phyloP scores from a whole-genome alignment of 2,329 filamentous ascomycete genomes.

The Penicillium sp. region DNA sequence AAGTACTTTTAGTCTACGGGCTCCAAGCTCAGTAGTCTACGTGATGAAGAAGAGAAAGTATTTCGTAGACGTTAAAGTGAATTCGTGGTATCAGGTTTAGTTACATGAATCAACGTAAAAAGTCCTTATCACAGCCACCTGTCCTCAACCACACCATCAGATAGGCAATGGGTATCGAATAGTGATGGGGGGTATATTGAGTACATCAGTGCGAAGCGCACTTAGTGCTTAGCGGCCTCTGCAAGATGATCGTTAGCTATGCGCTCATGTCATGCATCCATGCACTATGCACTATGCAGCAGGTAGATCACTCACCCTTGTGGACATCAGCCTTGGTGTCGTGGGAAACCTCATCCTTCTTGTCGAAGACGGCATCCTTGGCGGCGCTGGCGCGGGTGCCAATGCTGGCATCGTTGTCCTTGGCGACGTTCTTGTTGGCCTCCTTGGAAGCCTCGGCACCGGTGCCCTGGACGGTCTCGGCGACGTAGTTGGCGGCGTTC shows the following conservation, averaged over 20 bases:
- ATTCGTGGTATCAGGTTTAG: not conserved
- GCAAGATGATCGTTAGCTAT: not conserved
- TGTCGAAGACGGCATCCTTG: conserved; percentile 52
- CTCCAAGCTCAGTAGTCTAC: no score
- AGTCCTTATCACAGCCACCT: not conserved
- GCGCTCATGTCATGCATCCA: no score
- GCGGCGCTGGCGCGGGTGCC: conserved; percentile 56
- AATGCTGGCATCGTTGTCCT: conserved; percentile 55
- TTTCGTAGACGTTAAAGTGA: not conserved
- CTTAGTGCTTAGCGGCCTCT: conserved; percentile 19
- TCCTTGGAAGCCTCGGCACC: conserved; percentile 61
- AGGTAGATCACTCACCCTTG: conserved; percentile 16
- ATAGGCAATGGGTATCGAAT: not conserved
- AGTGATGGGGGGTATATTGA: not conserved
- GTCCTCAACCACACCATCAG: not conserved
- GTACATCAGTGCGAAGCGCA: not conserved
- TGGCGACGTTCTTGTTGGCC: conserved; percentile 67
- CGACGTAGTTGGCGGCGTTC: conserved; percentile 68
- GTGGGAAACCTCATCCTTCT: conserved; percentile 54
- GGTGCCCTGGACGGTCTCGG: conserved; percentile 61
- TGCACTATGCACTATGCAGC: no score
- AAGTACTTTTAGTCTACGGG: no score
- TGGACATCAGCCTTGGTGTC: conserved; percentile 35
- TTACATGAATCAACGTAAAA: not conserved
- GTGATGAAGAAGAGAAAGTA: no score